These are phyloP conservation scores for Suillus clintonianus DNA, from an alignment of 768 basidiomycete genomes.

Conservation along the genomic window DNA sequence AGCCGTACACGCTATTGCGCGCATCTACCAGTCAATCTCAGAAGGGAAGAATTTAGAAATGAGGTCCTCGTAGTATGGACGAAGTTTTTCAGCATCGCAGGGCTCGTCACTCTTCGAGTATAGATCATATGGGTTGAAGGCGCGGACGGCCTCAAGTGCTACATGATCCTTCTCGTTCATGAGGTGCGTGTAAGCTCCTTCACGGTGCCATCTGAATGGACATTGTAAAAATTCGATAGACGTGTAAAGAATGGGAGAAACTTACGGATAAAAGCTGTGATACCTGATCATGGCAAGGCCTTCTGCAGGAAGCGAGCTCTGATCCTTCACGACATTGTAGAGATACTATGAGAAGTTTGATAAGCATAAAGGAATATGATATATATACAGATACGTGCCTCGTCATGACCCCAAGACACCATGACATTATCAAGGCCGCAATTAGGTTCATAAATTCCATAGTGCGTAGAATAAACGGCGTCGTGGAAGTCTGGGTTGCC, in stretches of 20 bases:
- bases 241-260: constrained; percentile 3
- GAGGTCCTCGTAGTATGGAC: constrained; percentile 81
- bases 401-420: constrained; percentile 91
- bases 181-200: constrained; percentile 80
- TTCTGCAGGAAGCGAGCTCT: constrained; percentile 77
- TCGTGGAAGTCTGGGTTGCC: constrained; percentile 71
- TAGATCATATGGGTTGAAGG: constrained; percentile 93
- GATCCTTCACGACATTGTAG: constrained; percentile 81
- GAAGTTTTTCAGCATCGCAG: constrained; percentile 59
- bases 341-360: constrained; percentile 55
- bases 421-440: constrained; percentile 87
- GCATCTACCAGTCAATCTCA: constrained; percentile 73
- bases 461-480: constrained; percentile 65
- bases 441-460: constrained; percentile 74
- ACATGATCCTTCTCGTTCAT: constrained; percentile 68
- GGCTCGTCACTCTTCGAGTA: constrained; percentile 87
- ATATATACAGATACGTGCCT: constrained; percentile 48
- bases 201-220: constrained; percentile 74
- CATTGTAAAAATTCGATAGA: constrained; percentile 2
- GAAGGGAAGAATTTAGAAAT: constrained; percentile 87
- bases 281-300: constrained; percentile 92
- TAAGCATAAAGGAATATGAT: neutral
- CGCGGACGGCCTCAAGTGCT: constrained; percentile 71
- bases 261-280: constrained; percentile 89
- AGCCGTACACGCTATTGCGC: neutral